Base-by-base conservation (phyloP, 2,329 filamentous ascomycete species). In the Penicillium vulpinum region DNA sequence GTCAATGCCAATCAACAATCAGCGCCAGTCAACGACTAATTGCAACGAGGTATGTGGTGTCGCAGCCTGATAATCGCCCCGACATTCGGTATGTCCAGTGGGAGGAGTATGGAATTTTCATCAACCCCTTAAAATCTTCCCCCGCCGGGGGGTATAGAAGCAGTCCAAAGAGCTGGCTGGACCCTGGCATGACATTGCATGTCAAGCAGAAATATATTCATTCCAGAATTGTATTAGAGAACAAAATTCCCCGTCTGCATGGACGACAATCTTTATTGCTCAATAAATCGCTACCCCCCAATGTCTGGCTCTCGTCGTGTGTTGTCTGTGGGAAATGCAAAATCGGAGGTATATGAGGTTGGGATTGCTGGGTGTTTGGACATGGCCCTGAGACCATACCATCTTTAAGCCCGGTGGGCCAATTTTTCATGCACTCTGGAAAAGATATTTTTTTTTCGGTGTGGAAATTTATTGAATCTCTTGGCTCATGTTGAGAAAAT, bases 21-120 rank as follows among this genome's bases (percentile, higher is more conserved):
- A 21, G 28, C 28, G 10, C 29, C 15, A 36, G 22, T 18, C 16
- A 22, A 48, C 22, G 10, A 22, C 29, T 16, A 18, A 54, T 11
- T 35, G 36, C 44, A 39, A 47, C 55, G 39, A 57, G 56, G 58
- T 65, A 64, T 66, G 62, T 64, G 62, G 62, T 66, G 62, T 57
- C 57, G 54, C 46, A 61, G 58, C 21, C 47, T 52, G 60, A 61
- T 64, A 50, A 13, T 61, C 51, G 31, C 26, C 48, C 53, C 43
- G 24, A 48, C 21, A 44, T 51, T 28, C 48, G 52, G 61, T 38
- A 63, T 64, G 57, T 60, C 33, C 50, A 57, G 43, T 35, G 44
- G 46, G 43, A 47, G 46, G 43, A 29, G 57, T 55, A 55, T 51
- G 55, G 35, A 47, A 57, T 60, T 54, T 59, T 60, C 59, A 53